Conservation (phyloP, 768 basidiomycete species). For the Tulasnella sp. region DNA sequence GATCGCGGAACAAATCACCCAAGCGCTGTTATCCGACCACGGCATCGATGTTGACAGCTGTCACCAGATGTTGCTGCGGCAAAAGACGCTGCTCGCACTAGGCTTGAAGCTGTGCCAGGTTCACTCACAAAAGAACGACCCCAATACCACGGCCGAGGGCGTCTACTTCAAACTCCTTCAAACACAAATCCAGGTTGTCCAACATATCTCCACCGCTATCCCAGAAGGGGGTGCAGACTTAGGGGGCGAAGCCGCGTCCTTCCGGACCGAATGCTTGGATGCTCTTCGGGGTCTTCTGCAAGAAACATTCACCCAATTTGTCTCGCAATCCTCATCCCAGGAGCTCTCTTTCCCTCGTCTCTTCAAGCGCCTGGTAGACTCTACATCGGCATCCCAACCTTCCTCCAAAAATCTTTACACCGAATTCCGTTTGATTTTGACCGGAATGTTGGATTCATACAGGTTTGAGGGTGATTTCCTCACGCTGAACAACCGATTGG, state of each 20-base stretch:
- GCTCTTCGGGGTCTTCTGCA: conserved; percentile 65
- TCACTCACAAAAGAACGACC: conserved; percentile 24
- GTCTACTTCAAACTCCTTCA: conserved; percentile 81
- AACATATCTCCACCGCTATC: conserved; percentile 41
- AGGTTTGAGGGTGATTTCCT: conserved; percentile 85
- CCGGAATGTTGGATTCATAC: conserved; percentile 94
- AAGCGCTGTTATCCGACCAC: not conserved
- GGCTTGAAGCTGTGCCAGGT: conserved; percentile 60
- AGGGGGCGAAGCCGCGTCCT: not conserved
- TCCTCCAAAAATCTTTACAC: conserved; percentile 60
- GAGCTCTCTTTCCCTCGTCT: conserved; percentile 81
- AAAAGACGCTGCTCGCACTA: conserved; percentile 47
- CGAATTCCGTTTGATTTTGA: conserved; percentile 82
- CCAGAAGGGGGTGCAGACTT: not conserved
- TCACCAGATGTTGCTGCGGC: conserved; percentile 32
- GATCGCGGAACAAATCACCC: conserved; percentile 16
- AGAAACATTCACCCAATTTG: conserved; percentile 67
- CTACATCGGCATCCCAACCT: conserved; percentile 38
- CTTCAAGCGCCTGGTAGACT: conserved; percentile 83
- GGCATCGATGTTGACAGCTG: conserved; percentile 18
- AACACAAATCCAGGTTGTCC: conserved; percentile 69
- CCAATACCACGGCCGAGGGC: conserved; percentile 44
- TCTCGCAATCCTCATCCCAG: conserved; percentile 68
- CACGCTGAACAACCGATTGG: conserved; percentile 64
- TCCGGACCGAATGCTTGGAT: not conserved